Evolutionary conservation across 2,329 filamentous ascomycete species (phyloP), one percentile per base, ranked within the genome.

Genomic region (Nigrograna mackinnonii): DNA sequence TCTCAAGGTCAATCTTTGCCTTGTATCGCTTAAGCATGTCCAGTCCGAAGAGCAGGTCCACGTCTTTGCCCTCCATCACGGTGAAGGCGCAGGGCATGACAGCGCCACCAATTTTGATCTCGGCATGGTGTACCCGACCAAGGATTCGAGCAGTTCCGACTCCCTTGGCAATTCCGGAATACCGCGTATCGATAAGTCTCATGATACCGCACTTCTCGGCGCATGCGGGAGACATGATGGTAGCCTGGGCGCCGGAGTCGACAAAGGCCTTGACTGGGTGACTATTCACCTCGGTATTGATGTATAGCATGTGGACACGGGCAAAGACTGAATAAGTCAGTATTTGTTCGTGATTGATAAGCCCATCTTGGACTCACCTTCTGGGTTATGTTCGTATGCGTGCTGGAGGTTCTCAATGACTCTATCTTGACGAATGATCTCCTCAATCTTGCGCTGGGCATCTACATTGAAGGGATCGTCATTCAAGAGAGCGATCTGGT

Each of bases 11-110:
- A 60, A 99, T 92, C 57, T 81, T 87, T 24, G 92, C 94, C 70
- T 96, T 92, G 70, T 97, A 91, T 28, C 94, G 84, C 73, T 95
- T 96, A 48, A 99, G 79, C 89, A 99, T 99, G 68, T 99, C 94
- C 31, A 99, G 75, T 3, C 94, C 94, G 11, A 99, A 82, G 2
- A 99, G 80, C 14, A 99, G 78, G 66, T 97, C 94, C 18, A 99
- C 94, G 39, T 90, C 85, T 71, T 97, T 99, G 52, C 94, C 94
- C 73, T 99, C 94, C 94, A 99, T 99, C 62, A 99, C 94, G 3
- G 94, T 99, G 69, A 99, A 99, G 46, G 91, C 94, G 73, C 91
- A 97, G 3, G 92, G 86, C 55, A 99, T 77, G 64, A 90, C 91
- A 49, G 92, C 82, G 31, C 80, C 83, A 39, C 92, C 94, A 55